Evolutionary conservation across 2,329 filamentous ascomycete genomes (phyloP).

Genomic region (Fusarium temperatum): DNA sequence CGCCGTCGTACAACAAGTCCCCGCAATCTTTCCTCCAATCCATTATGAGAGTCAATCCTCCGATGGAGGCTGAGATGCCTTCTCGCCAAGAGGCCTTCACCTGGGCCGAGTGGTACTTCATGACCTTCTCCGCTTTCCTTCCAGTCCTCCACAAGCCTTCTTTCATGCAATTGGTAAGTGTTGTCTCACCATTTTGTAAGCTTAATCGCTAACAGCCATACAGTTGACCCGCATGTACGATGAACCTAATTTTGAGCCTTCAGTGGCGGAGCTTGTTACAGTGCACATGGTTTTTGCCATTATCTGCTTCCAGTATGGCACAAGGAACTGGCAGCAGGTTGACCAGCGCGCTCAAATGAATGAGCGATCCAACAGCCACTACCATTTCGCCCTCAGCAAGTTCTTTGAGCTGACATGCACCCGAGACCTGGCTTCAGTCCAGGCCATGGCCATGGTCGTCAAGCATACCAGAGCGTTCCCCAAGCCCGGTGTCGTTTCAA

Average conservation of each 20-base stretch:
- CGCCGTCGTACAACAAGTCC: conserved; percentile 74
- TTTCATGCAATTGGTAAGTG: conserved; percentile 72
- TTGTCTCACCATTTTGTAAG: not conserved
- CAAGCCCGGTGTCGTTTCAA: conserved; percentile 78
- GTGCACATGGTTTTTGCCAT: conserved; percentile 83
- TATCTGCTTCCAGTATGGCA: conserved; percentile 80
- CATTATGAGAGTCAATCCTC: conserved; percentile 67
- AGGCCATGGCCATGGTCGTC: conserved; percentile 77
- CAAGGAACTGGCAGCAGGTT: conserved; percentile 69
- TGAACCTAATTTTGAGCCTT: conserved; percentile 69
- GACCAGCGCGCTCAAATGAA: conserved; percentile 65
- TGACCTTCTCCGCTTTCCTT: conserved; percentile 74
- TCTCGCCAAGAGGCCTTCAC: conserved; percentile 70
- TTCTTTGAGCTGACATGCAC: conserved; percentile 71
- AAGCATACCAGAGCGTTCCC: conserved; percentile 79
- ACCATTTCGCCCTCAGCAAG: conserved; percentile 77
- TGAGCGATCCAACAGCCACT: conserved; percentile 77
- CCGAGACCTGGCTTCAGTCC: conserved; percentile 71
- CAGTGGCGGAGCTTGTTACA: conserved; percentile 71
- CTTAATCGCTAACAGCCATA: conserved; percentile 13
- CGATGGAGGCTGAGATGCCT: conserved; percentile 68
- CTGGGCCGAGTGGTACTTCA: conserved; percentile 80
- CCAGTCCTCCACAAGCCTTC: conserved; percentile 81
- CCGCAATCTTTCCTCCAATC: conserved; percentile 75
- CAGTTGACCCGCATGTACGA: conserved; percentile 75